Base-by-base conservation (phyloP, 805 yeast species). In the Nadsonia fulvescens region DNA sequence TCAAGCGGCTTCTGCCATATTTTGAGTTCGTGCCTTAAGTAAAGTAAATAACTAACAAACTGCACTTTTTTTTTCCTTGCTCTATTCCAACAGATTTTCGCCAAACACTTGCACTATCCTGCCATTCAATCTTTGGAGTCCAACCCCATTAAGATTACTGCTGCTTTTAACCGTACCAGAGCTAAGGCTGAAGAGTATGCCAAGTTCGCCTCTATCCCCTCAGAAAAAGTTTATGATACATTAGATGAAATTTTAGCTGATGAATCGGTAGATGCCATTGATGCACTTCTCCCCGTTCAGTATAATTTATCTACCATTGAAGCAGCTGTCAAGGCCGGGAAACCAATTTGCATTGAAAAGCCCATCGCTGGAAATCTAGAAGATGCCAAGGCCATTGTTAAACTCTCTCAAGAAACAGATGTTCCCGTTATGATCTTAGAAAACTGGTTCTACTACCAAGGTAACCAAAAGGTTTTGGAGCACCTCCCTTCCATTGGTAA, bases 271-370 rank as follows among this genome's bases (percentile, higher is more conserved):
- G 89, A 77, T 33, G 63, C 72, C 16, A 62, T 86, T 14, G 95
- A 86, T 45, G 91, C 81, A 3, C 58, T 83, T 34, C 62, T 86
- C 28, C 96, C 96, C n/a, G 93, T 73, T 1, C 86, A 81, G 47
- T 63, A 51, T 56, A 86, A 81, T 47, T 54, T 69, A 23, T 67
- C 58, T 19, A 70, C 70, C 3, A 73, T 82, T 17, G 59, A 68
- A 41, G 59, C 63, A 37, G 92, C 92, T 2, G 56, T 79, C 29
- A 61, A 64, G 25, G 63, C 75, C 38, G 66, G 69, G 26, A 86
- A 83, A 53, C 89, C 93, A 31, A 58, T 83, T 23, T 58, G 68
- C 20, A 51, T 86, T 42, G 96, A 86, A 49, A 86, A 86, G 54
- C 96, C 96, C 37, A 71, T 86, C 45, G 91, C 95, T 17, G 92